phyloP scores from a whole-genome alignment of 148 eudicot species.

The Rhododendron henanense region DNA sequence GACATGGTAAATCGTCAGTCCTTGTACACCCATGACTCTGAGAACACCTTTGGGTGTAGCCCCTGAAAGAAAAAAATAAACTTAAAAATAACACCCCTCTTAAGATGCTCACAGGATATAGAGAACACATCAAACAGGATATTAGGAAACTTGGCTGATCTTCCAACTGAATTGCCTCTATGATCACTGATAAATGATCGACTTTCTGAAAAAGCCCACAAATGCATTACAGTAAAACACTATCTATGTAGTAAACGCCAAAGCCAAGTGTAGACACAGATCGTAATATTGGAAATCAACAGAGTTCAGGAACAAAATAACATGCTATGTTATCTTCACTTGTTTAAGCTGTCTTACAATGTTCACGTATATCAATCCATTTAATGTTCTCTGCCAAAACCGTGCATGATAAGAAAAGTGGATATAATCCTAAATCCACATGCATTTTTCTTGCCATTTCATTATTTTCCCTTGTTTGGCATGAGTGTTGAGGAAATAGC shows the following conservation, averaged over 20 bases:
- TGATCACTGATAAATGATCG: background rate
- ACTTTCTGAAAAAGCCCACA: background rate
- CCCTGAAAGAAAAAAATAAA: constrained; percentile 28
- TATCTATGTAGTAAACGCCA: background rate
- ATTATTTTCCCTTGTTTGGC: background rate
- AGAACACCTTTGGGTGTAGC: constrained; percentile 77
- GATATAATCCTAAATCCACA: background rate
- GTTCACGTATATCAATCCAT: background rate
- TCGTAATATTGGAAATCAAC: background rate
- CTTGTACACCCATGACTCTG: constrained; percentile 71
- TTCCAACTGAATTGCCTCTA: background rate
- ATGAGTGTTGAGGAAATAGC: background rate
- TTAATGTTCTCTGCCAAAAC: background rate
- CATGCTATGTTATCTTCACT: background rate
- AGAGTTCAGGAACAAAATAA: background rate
- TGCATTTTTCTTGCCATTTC: background rate
- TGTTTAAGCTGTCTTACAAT: background rate
- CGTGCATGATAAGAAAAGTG: background rate
- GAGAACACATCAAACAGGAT: background rate
- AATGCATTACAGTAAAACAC: background rate
- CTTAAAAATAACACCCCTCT: background rate
- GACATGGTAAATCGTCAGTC: constrained; percentile 68
- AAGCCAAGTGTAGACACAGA: background rate
- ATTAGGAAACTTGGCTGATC: background rate
- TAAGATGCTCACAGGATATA: background rate